Evolutionary conservation across 106 monocot species (phyloP).

Genomic region (Allium sativum): DNA sequence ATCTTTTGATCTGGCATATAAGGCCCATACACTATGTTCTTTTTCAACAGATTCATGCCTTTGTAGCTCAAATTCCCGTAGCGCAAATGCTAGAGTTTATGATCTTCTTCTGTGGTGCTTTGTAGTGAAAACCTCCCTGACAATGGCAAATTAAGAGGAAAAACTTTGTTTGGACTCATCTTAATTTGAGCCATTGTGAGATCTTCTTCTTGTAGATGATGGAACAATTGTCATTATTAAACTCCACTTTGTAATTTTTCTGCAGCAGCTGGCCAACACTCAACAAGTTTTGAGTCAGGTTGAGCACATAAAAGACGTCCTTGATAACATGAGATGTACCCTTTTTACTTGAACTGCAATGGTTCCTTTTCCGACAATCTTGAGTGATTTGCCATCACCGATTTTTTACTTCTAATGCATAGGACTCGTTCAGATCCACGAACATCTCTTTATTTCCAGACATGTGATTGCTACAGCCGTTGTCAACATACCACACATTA

Average conservation of each 20-base stretch:
- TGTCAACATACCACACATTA: neutral
- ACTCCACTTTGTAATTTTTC: slow-evolving; percentile 3
- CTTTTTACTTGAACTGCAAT: neutral
- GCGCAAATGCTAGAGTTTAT: slow-evolving; percentile 1
- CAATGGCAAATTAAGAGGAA: neutral
- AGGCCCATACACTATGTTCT: slow-evolving; percentile 3
- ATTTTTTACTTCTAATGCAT: neutral
- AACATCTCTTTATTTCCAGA: neutral
- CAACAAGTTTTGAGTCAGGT: neutral
- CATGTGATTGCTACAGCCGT: slow-evolving; percentile 10
- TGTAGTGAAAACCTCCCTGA: neutral
- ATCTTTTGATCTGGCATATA: neutral
- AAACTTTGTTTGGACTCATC: slow-evolving; percentile 7
- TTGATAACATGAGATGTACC: neutral
- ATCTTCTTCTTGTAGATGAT: neutral
- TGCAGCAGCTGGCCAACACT: neutral
- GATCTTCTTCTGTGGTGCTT: slow-evolving; percentile 8
- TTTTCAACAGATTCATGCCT: neutral
- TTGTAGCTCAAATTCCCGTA: slow-evolving; percentile 5
- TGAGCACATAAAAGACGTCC: neutral
- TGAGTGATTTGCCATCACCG: neutral
- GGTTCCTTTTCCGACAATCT: neutral
- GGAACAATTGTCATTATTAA: slow-evolving; percentile 2
- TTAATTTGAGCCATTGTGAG: slow-evolving; percentile 1
- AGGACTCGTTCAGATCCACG: neutral